A percentile compares a stretch with the other conserved stretches of the same genome.
Evolutionary conservation across 2,329 filamentous ascomycete species (phyloP).

Genomic region (Magnaporthales sp.): DNA sequence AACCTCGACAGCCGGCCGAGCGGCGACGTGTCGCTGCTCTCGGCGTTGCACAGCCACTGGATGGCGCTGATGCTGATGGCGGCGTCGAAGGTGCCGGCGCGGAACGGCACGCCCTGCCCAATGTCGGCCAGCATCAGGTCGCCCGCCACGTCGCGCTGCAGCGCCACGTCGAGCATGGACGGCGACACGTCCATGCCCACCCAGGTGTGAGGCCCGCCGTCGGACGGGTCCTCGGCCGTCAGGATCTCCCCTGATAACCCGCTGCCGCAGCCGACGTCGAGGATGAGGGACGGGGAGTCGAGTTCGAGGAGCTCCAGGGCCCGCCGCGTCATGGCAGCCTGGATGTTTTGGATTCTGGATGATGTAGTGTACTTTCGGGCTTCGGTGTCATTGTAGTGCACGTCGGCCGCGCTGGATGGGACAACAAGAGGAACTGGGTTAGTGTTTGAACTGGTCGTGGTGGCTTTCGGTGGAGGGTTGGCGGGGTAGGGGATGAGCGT

Average conservation of each 20-base stretch:
- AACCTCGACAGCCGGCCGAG: constrained; percentile 73
- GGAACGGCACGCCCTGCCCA: constrained; percentile 89
- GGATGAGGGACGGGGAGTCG: constrained; percentile 70
- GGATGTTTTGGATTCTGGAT: constrained; percentile 91
- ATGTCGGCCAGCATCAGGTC: constrained; percentile 93
- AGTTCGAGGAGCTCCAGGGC: constrained; percentile 88
- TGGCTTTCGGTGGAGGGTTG: constrained; percentile 7
- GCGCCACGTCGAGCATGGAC: constrained; percentile 92
- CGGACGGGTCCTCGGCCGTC: constrained; percentile 44
- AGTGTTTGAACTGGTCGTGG: constrained; percentile 11
- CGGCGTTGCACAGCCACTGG: constrained; percentile 98
- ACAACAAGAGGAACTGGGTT: constrained; percentile 6
- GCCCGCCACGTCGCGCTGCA: constrained; percentile 86
- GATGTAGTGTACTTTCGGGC: constrained; percentile 96
- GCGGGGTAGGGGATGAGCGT: constrained; percentile 21
- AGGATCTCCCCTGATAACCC: constrained; percentile 93
- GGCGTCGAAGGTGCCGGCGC: constrained; percentile 85
- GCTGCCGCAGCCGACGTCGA: constrained; percentile 94
- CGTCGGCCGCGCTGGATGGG: constrained; percentile 60
- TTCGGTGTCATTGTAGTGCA: constrained; percentile 95
- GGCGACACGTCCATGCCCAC: constrained; percentile 94
- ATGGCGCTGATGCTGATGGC: constrained; percentile 92
- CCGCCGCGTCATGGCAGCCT: constrained; percentile 87
- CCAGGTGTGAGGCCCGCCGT: constrained; percentile 86
- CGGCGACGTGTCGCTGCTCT: constrained; percentile 75